phyloP scores from a whole-genome alignment of 495 filamentous ascomycete genomes.

The Neurospora africana region DNA sequence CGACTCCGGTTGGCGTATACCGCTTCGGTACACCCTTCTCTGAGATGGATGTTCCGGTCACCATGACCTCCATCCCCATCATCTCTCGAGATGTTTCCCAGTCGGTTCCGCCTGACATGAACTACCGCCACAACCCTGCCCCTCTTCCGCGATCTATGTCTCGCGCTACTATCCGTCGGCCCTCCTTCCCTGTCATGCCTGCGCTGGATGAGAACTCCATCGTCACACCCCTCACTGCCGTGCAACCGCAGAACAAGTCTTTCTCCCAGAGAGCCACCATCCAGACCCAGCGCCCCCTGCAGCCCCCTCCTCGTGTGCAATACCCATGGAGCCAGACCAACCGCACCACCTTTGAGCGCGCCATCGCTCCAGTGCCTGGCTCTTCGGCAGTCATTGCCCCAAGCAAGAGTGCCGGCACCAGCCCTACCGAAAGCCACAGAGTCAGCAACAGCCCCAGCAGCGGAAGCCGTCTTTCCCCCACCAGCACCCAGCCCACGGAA shows the following conservation, averaged over 20 bases:
- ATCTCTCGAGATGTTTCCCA: constrained; percentile 65
- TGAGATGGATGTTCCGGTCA: constrained; percentile 82
- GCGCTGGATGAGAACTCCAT: constrained; percentile 42
- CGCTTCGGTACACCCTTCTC: constrained; percentile 73
- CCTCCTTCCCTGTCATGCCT: constrained; percentile 46
- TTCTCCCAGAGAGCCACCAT: constrained; percentile 23
- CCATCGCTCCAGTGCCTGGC: constrained; percentile 19
- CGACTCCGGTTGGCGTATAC: constrained; percentile 47
- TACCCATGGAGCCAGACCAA: constrained; percentile 38
- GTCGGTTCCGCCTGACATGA: constrained; percentile 91
- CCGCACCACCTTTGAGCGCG: constrained; percentile 28
- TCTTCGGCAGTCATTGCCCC: constrained; percentile 12
- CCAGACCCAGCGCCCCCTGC: constrained; percentile 24
- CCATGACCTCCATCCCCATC: constrained; percentile 56
- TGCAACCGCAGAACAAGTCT: constrained; percentile 15
- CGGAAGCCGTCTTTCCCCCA: constrained; percentile 30
- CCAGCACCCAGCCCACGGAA: constrained; percentile 13
- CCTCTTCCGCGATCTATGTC: constrained; percentile 39
- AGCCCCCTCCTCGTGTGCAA: constrained; percentile 35
- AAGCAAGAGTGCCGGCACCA: constrained; percentile 8
- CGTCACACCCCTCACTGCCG: constrained; percentile 18
- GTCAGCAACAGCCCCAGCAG: constrained; percentile 35
- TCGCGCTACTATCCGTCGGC: constrained; percentile 45
- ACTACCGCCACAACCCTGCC: constrained; percentile 41
- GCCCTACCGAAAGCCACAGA: constrained; percentile 30